Evolutionary conservation across 257 asterid species (phyloP).

Genomic region (Parsonsia alboflavescens): DNA sequence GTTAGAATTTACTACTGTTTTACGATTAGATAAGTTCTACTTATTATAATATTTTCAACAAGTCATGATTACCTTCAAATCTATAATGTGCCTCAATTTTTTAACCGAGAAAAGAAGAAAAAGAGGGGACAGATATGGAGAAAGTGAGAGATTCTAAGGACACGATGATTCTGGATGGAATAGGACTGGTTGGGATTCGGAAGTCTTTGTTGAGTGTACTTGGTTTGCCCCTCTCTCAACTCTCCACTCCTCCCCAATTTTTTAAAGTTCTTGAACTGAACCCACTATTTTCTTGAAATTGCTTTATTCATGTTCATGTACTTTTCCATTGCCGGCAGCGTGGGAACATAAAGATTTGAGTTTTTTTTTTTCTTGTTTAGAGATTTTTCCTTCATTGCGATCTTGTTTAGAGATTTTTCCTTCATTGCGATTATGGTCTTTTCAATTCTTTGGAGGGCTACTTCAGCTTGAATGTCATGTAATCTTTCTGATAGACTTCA

Average conservation of each 20-base stretch:
- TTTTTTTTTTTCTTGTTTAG: neutral
- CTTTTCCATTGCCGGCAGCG: neutral
- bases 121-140: neutral
- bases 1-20: neutral
- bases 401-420: neutral
- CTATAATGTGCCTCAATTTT: neutral
- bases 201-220: constrained; percentile 9
- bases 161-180: constrained; percentile 16
- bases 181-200: constrained; percentile 6
- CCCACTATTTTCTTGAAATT: neutral
- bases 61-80: too few species aligned
- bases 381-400: neutral
- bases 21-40: neutral
- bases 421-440: neutral
- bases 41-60: too few species aligned
- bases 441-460: neutral
- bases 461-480: neutral
- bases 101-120: neutral
- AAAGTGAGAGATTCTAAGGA: constrained; percentile 1
- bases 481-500: neutral
- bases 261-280: neutral
- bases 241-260: neutral
- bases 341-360: neutral
- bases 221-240: neutral
- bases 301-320: neutral